Evolutionary conservation across 805 yeast species (phyloP), one percentile per base, ranked within the genome.

Genomic region (Metschnikowia lunata): DNA sequence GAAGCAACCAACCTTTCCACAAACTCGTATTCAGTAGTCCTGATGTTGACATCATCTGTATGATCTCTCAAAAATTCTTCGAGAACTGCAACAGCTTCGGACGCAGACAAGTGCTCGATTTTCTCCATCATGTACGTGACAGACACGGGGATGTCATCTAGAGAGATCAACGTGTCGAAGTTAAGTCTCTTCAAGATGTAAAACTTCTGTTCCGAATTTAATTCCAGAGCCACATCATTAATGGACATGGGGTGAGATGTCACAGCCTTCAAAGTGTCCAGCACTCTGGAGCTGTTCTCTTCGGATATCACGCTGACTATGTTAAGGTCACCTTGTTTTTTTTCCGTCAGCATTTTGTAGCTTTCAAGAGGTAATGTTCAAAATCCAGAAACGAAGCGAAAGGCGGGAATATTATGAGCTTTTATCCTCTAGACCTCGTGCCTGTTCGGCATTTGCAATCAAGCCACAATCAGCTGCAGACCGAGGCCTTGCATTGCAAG

Each of bases 131-230:
- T 39, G 31, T 46, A 46, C 14, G 67, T 55, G 13, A 60, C 66
- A 4, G 57, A 46, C 3, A 54, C 43, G 1, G 72, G 72, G 43
- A 66, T 55, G 33, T 62, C 67, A 13, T 62, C 69, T 40, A 58
- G 54, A 4, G 62, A 49, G 7, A 40, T 48, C 50, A 66, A 59
- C 11, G 52, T 52, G 10, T 55, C 62, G 34, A 51, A 54, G 34
- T 60, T 54, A 15, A 66, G 49, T 42, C 65, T 58, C 45, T 48
- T 56, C 50, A 66, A 56, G 26, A 63, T 54, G 43, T 58, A 57
- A 37, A 42, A 49, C 47, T 65, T 65, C 45, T 66, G 66, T 8
- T 49, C 60, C 9, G 47, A 12, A 13, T 63, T 53, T 26, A 66
- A 50, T 1, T 54, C 52, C 2, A 18, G 40, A 6, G 62, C 69